Percentiles rank a stretch among this genome's conserved stretches.
phyloP scores from a whole-genome alignment of 257 asterid species.

The Nicotiana knightiana region DNA sequence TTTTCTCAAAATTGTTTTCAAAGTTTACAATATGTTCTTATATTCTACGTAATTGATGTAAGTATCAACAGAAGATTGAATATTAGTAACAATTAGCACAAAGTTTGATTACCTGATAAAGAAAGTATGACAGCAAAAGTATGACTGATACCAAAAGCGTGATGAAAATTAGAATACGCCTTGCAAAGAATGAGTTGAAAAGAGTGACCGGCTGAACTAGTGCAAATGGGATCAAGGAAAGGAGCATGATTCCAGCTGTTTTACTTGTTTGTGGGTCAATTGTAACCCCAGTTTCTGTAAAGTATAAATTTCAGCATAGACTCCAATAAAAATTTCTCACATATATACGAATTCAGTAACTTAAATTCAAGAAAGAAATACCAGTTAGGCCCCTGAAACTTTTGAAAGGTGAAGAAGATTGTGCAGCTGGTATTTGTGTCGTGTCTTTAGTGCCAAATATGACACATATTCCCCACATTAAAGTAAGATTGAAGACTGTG shows the following conservation, averaged over 20 bases:
- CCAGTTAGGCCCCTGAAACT: background rate
- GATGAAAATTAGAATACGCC: constrained; percentile 29
- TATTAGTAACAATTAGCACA: background rate
- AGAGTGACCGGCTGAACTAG: constrained; percentile 30
- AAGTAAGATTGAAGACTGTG: constrained; percentile 31
- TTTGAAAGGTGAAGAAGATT: constrained; percentile 11
- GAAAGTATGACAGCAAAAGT: constrained; percentile 34
- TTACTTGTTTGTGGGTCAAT: constrained; percentile 40
- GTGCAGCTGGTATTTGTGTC: background rate
- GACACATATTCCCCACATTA: constrained; percentile 38
- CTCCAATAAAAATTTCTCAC: background rate
- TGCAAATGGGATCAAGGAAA: constrained; percentile 42
- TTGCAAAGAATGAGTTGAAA: constrained; percentile 11
- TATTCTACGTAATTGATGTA: too few species aligned
- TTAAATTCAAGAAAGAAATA: background rate
- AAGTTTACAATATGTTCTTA: too few species aligned
- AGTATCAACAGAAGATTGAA: background rate
- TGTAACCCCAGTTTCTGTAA: constrained; percentile 38
- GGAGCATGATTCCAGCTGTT: constrained; percentile 49
- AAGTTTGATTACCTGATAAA: constrained; percentile 33
- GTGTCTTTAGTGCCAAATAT: constrained; percentile 24
- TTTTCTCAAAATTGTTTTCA: background rate
- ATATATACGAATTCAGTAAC: background rate
- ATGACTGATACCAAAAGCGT: constrained; percentile 30
- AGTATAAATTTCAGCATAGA: background rate